Evolutionary conservation across 345 rosid species (phyloP), one percentile per base, ranked within the genome.

Genomic region (Pistacia atlantica): DNA sequence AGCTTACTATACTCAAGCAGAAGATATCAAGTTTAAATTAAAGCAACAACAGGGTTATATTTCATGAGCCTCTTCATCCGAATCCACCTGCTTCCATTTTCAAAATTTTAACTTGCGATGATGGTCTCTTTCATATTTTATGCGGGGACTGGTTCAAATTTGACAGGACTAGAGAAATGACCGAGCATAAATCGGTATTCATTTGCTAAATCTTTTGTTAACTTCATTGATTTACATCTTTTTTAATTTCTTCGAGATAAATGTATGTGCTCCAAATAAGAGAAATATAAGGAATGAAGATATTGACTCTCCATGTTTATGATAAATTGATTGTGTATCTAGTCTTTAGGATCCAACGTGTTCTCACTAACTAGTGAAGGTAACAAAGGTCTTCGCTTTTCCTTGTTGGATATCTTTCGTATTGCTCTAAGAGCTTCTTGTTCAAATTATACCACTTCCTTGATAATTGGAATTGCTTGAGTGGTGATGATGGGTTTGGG

Each of bases 31-130:
- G 56, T 64, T 76, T n/a, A 83, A 89, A 79, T 82, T 89, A 57
- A 88, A 84, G 86, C 80, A 85, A 64, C 98, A 86, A 55, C 84
- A 87, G 94, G n/a, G 96, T 89, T 74, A 72, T 67, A 75, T 57
- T 73, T 58, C 22, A 28, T 57, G 78, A 12, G 52, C 74, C 60
- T 52, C 64, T 28, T 62, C 61, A 61, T 79, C 64, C 17, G 38
- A 64, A 25, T 70, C 67, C 14, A 38, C n/a, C 14, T 69, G 46
- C n/a, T 72, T 25, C 28, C 73, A 52, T 2, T 1, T 10, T 14
- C 31, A 9, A 33, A 9, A 65, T 55, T 71, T 14, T 52, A 55
- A 61, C 71, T 63, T 67, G 75, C 61, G 31, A 67, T 67, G 63
- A 49, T 56, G 33, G 31, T 81, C 17, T 54, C 11, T 48, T 64